Evolutionary conservation across 805 yeast genomes (phyloP).

Genomic region (Saccharomycopsis sp.): DNA sequence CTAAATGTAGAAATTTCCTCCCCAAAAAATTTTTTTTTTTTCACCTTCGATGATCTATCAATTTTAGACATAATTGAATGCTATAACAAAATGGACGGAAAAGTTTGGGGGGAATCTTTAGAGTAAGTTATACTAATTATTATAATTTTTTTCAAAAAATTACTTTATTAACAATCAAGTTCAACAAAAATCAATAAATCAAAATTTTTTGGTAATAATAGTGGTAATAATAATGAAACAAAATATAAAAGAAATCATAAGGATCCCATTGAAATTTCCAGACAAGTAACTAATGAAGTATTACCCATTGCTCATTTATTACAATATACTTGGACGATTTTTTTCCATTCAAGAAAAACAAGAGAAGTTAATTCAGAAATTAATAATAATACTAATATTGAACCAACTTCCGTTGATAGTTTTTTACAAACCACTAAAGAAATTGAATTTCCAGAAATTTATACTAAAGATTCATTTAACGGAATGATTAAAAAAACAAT

Average conservation of each 20-base stretch:
- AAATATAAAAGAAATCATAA: not conserved
- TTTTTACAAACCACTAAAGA: slow-evolving; percentile 13
- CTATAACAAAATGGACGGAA: too few species aligned
- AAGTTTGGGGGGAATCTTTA: too few species aligned
- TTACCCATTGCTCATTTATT: slow-evolving; percentile 12
- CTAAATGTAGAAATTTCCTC: too few species aligned
- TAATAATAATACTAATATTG: not conserved
- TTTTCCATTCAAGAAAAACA: slow-evolving; percentile 11
- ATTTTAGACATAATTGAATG: too few species aligned
- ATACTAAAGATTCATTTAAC: slow-evolving; percentile 4
- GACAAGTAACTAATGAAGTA: not conserved
- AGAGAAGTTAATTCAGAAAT: not conserved
- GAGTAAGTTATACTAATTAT: too few species aligned
- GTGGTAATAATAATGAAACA: not conserved
- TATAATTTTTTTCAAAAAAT: too few species aligned
- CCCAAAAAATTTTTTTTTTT: too few species aligned
- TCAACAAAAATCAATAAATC: too few species aligned
- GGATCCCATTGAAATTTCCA: slow-evolving; percentile 6
- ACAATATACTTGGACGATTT: slow-evolving; percentile 16
- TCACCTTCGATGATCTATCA: too few species aligned
- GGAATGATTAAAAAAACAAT: slow-evolving; percentile 2
- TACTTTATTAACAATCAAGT: too few species aligned
- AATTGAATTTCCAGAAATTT: slow-evolving; percentile 12
- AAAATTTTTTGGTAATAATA: too few species aligned
- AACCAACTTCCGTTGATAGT: slow-evolving; percentile 6